Base-by-base conservation (phyloP, 306 rosid genomes). In the Prunus salicina region DNA sequence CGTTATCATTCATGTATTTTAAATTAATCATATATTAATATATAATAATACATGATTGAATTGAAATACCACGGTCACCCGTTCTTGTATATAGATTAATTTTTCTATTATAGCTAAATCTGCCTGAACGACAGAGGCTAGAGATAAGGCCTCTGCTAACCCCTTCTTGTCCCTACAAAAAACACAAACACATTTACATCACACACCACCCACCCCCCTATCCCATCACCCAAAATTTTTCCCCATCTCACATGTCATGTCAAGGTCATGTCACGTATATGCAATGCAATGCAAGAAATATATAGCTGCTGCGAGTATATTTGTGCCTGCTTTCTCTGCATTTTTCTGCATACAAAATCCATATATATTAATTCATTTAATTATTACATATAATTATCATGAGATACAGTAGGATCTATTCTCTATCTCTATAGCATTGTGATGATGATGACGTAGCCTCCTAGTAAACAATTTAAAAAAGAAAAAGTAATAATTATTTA, bases 161-260 rank as follows among this genome's bases (percentile, higher is more conserved):
- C 9, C 43, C 9, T 38, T 1, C 2, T 34, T 76, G 58, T 65
- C 84, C 77, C 78, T 49, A 62, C 73, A 6, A 52, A 74, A 13
- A 13, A 11, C 15, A 3, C 52, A 63, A 30, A 64, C 69, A 19
- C 20, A 45, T 78, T 78, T 45, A 78, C 83, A 84, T 81, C 85
- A 66, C 80, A 30, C 49, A 3, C n/a, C 77, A 84, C 81, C 85
- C 78, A 70, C 79, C 88, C 43, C 41, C 0, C 43, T 1, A 71
- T 81, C 80, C 77, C 80, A 76, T 84, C 76, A 19, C 76, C 72
- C 67, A 20, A 5, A 38, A 64, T 25, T 25, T 38, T 56, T 62
- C 30, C 67, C 66, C 24, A 78, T 85, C 86, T 79, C 89, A 80
- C 79, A 64, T 77, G 85, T 86, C 93, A 32, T 80, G 58, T 86